phyloP scores from a whole-genome alignment of 2,329 filamentous ascomycete genomes.

The Botrytis aclada region DNA sequence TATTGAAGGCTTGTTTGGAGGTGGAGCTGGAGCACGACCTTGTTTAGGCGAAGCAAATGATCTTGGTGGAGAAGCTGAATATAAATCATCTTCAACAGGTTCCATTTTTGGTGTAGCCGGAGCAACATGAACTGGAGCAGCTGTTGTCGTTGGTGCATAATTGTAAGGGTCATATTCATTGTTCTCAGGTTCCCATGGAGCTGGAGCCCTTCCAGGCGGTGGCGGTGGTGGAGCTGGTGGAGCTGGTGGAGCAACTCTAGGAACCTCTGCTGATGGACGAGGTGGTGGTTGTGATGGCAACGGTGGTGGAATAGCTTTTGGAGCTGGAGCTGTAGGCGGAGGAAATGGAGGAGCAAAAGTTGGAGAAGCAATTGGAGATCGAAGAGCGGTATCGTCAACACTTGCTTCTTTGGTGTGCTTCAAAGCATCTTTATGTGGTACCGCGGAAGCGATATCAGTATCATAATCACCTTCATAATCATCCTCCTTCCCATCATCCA shows the following conservation, averaged over 20 bases:
- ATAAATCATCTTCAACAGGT: constrained; percentile 35
- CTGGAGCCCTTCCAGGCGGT: constrained; percentile 35
- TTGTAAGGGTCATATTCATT: constrained; percentile 71
- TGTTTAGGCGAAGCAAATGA: constrained; percentile 35
- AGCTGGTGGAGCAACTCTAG: constrained; percentile 61
- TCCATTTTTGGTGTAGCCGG: constrained; percentile 28
- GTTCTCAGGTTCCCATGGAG: constrained; percentile 57
- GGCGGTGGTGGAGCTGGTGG: constrained; percentile 55
- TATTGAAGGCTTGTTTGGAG: constrained; percentile 41
- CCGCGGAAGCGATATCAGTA: constrained; percentile 91
- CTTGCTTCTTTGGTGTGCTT: constrained; percentile 79
- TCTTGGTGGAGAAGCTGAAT: constrained; percentile 38
- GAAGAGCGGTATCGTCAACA: constrained; percentile 62
- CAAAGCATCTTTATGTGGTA: constrained; percentile 89
- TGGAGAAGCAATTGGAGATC: constrained; percentile 44
- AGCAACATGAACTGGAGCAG: constrained; percentile 19
- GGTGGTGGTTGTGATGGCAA: constrained; percentile 55
- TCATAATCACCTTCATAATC: constrained; percentile 98
- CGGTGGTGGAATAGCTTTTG: constrained; percentile 61
- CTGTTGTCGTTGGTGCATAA: constrained; percentile 41
- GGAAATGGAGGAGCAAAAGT: constrained; percentile 52
- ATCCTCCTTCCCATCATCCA: constrained; percentile 75
- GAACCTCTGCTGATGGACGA: constrained; percentile 66
- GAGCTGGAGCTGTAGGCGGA: constrained; percentile 52
- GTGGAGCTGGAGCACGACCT: constrained; percentile 45